Evolutionary conservation across 176 grass and related monocot species (phyloP), one percentile per base, ranked within the genome.

Genomic region (Musa acuminata): DNA sequence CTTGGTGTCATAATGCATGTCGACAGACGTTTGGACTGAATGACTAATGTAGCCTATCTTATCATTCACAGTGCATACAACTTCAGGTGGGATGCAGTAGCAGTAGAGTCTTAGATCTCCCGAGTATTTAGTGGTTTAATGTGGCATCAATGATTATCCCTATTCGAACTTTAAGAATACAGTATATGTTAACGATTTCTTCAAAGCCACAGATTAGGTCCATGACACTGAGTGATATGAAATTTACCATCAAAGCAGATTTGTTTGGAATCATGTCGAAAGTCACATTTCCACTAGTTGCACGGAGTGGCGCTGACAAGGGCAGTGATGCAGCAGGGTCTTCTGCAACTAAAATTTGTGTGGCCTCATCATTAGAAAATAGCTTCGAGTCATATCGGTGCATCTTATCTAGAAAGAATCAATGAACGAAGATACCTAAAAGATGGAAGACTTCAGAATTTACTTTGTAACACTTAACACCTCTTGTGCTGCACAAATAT

Each of bases 391-490:
- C 23, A 73, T 9, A 27, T 17, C 29, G 5, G 1, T 74, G 35
- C 72, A 53, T 27, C 52, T 20, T 51, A 57, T 6, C 8, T 27
- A 57, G 5, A 74, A 55, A 55, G 6, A 10, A 53, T 2, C 14
- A 24, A 35, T 25, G 2, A 17, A 69, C 21, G 21, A 80, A 79
- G 35, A 23, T 94, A 99, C 88, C 80, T 1, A 78, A 72, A 90
- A 89, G 82, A 29, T 88, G 89, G 71, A 86, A 82, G 23, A 75
- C 81, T 75, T 83, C 85, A 64, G 90, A 83, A 66, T 83, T 55
- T 77, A 83, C 73, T 76, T 86, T 99, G 71, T 67, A 79, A 58
- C 51, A 74, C 82, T 83, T 94, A 70, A 69, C 70, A 83, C 91
- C 90, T 81, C 74, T 84, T 27, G 35, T 71, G 77, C 91, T 94